Evolutionary conservation across 495 filamentous ascomycete species (phyloP).

Genomic region (Lophium mytilinum): DNA sequence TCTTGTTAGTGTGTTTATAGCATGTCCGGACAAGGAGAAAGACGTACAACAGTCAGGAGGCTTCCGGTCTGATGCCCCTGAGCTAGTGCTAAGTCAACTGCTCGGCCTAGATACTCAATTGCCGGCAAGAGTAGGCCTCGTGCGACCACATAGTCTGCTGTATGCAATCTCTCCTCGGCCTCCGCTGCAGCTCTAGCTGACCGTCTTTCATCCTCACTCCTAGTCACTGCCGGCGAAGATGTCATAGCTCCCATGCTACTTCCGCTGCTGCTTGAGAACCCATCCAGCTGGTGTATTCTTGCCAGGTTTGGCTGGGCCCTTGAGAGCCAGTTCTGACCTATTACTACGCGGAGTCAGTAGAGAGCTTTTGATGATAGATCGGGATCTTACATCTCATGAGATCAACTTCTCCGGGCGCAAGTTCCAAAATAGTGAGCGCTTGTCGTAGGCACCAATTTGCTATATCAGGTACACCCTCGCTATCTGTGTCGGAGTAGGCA

Average conservation of each 20-base stretch:
- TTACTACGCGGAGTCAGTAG: constrained; percentile 26
- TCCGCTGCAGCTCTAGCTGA: constrained; percentile 20
- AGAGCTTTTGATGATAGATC: neutral
- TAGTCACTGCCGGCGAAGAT: constrained; percentile 3
- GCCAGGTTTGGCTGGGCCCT: constrained; percentile 43
- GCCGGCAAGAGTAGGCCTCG: constrained; percentile 41
- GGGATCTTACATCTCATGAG: constrained; percentile 36
- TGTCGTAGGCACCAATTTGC: constrained; percentile 41
- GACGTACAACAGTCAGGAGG: constrained; percentile 39
- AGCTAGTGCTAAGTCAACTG: constrained; percentile 34
- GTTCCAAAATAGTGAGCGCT: constrained; percentile 37
- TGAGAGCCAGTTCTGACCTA: constrained; percentile 43
- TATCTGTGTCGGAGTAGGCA: constrained; percentile 41
- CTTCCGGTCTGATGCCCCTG: constrained; percentile 34
- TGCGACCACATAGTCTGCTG: constrained; percentile 44
- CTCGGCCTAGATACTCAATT: constrained; percentile 40
- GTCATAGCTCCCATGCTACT: constrained; percentile 16
- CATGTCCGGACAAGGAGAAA: neutral
- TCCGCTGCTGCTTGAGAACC: constrained; percentile 30
- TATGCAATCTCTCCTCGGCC: constrained; percentile 34
- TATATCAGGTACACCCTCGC: constrained; percentile 38
- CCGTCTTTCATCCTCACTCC: constrained; percentile 22
- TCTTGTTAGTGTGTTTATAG: neutral
- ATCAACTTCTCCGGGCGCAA: constrained; percentile 36
- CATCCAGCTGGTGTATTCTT: constrained; percentile 41